Base-by-base conservation (phyloP, 768 basidiomycete species). In the Rhizopogon vinicolor region DNA sequence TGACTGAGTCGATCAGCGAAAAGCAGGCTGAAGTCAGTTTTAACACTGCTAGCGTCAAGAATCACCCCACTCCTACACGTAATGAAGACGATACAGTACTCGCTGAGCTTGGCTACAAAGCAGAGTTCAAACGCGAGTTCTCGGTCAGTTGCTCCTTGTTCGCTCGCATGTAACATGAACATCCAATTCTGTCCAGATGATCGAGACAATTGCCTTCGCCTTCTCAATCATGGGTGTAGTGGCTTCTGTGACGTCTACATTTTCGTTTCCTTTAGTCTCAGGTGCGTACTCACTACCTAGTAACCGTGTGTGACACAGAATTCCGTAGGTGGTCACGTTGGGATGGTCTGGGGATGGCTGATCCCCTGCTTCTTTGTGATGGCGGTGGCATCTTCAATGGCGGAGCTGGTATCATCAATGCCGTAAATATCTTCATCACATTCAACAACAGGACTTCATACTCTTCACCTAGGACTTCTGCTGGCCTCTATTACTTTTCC, bases 401-500 rank as follows among this genome's bases (percentile, higher is more conserved):
- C 87, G 3, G 87, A 89, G 63, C 60, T 89, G 35, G 78, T 83
- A 1, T 87, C 87, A 1, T 78, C 86, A 2, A 89, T 89, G 87
- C 87, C 87, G 87, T 89, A 67, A 67, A 0, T 42, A 25, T 48
- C 7, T 45, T 13, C 3, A 29, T 56, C 31, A 10, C 35, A 40
- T n/a, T 31, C 22, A 22, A 44, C 46, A 45, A 53, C 25, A 31
- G 7, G 13, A 19, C 7, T 19, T 48, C 13, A 48, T 14, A 49
- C 37, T 39, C 18, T 28, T 12, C 13, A 6, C 14, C 22, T 16
- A 89, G 87, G 51, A 90, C 88, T 22, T 89, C 87, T 58, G 87
- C 88, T 7, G 88, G 87, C 0, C 72, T 90, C 16, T 89, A 89
- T 65, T 90, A 89, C 66, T 89, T 89, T 68, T 85, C 87, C 2